phyloP scores from a whole-genome alignment of 148 eudicot genomes.

The Tetragonia tetragonoides region DNA sequence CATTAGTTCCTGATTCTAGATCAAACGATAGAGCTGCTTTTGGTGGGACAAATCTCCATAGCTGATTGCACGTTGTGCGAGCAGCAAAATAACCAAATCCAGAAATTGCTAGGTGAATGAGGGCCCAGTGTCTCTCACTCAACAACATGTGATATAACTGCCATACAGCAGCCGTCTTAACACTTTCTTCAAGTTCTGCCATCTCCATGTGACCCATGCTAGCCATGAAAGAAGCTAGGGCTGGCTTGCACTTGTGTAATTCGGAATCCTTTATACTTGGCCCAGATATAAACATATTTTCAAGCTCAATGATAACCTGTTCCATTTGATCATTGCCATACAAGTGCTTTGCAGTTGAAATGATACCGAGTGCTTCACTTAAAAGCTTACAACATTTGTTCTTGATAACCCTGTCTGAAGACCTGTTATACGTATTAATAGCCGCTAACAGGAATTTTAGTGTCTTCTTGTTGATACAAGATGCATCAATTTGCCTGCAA shows the following conservation, averaged over 20 bases:
- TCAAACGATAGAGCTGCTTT: conserved; percentile 92
- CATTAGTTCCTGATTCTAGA: conserved; percentile 47
- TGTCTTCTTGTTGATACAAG: conserved; percentile 55
- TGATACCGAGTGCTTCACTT: conserved; percentile 58
- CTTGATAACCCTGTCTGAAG: conserved; percentile 38
- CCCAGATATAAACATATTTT: conserved; percentile 53
- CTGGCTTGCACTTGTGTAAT: conserved; percentile 68
- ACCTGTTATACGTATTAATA: conserved; percentile 41
- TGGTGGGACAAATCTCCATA: conserved; percentile 87
- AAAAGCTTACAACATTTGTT: conserved; percentile 51
- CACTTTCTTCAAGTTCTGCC: conserved; percentile 44
- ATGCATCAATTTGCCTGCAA: conserved; percentile 56
- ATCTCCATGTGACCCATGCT: conserved; percentile 63
- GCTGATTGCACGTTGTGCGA: conserved; percentile 67
- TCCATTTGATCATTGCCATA: conserved; percentile 67
- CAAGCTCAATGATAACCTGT: conserved; percentile 63
- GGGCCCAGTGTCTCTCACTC: conserved; percentile 87
- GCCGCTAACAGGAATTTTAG: conserved; percentile 53
- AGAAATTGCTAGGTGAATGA: conserved; percentile 62
- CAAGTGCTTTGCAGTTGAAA: conserved; percentile 55
- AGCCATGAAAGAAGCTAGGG: conserved; percentile 72
- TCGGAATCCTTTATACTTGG: conserved; percentile 36
- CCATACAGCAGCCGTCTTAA: conserved; percentile 54
- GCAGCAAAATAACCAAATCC: conserved; percentile 91
- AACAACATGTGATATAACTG: conserved; percentile 76